Percentiles rank a stretch among this genome's conserved stretches.
These are phyloP conservation scores for Lichtheimia ramosa DNA, from an alignment of 371 early-diverging fungal genomes.

Conservation along the genomic window DNA sequence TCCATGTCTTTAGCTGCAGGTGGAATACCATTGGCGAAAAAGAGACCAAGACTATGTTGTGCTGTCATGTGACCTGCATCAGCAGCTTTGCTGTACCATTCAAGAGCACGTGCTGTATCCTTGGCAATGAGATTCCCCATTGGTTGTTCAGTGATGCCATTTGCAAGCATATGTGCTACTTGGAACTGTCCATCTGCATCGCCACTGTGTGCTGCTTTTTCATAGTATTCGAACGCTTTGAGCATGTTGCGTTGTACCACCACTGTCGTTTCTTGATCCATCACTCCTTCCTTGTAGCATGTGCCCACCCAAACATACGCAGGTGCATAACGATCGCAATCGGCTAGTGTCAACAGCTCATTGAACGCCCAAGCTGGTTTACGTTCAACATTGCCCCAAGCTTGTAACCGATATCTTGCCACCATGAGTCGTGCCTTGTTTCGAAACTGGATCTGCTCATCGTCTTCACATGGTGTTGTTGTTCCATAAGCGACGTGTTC, in stretches of 20 bases:
- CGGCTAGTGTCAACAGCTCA: conserved; percentile 27
- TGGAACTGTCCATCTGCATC: conserved; percentile 27
- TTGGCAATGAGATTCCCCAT: conserved; percentile 3
- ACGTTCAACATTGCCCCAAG: conserved; percentile 14
- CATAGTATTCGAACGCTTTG: conserved; percentile 18
- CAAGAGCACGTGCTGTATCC: conserved; percentile 17
- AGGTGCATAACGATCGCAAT: conserved; percentile 14
- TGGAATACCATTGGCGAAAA: conserved; percentile 44
- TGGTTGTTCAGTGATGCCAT: conserved; percentile 5
- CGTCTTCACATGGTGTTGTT: neutral
- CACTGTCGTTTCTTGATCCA: conserved; percentile 15
- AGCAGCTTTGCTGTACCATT: conserved; percentile 31
- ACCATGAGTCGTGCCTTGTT: conserved; percentile 32
- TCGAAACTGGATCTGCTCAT: conserved; percentile 5
- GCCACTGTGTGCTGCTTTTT: conserved; percentile 8
- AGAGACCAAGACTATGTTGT: conserved; percentile 44
- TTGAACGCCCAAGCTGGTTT: conserved; percentile 24
- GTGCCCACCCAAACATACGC: conserved; percentile 40
- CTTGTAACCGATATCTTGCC: conserved; percentile 34
- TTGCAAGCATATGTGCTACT: conserved; percentile 2
- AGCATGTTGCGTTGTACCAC: conserved; percentile 19
- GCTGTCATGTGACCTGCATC: conserved; percentile 28
- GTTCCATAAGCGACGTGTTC: conserved; percentile 6
- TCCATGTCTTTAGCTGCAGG: conserved; percentile 26
- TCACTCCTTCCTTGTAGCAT: conserved; percentile 33